phyloP scores from a whole-genome alignment of 169 alveolate genomes.

The Eimeria tenella region DNA sequence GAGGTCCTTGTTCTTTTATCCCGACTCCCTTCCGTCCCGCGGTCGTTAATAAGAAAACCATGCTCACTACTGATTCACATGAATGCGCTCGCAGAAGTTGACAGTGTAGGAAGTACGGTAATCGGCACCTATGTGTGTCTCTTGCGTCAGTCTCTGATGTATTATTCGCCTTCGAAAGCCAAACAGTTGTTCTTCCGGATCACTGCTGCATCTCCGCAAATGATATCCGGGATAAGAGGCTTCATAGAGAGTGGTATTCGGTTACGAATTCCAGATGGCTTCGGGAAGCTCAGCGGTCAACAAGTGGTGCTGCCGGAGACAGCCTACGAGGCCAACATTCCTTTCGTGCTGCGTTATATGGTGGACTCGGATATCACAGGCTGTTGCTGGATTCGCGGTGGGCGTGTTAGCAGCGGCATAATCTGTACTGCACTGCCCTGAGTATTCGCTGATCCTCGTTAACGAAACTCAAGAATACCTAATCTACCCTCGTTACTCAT shows the following conservation, averaged over 20 bases:
- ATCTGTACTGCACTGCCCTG: neutral
- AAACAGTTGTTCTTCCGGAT: constrained; percentile 84
- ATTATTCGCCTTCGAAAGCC: constrained; percentile 59
- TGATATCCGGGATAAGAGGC: constrained; percentile 89
- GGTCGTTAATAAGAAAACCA: too few species aligned
- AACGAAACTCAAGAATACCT: too few species aligned
- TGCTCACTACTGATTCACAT: too few species aligned
- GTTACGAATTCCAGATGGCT: constrained; percentile 56
- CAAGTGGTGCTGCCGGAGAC: constrained; percentile 36
- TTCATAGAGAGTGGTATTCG: constrained; percentile 88
- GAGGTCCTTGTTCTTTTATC: too few species aligned
- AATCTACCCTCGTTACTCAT: too few species aligned
- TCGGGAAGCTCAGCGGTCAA: constrained; percentile 15
- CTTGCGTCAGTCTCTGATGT: constrained; percentile 72
- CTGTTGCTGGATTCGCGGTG: constrained; percentile 95
- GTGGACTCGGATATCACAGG: constrained; percentile 97
- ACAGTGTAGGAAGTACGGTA: too few species aligned
- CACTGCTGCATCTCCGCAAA: constrained; percentile 89
- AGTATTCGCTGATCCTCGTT: too few species aligned
- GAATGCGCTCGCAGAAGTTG: too few species aligned
- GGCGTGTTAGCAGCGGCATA: neutral
- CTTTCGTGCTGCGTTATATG: constrained; percentile 97
- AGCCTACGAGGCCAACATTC: constrained; percentile 97
- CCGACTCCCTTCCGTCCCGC: too few species aligned
- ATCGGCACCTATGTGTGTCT: neutral